Evolutionary conservation across 2,329 filamentous ascomycete species (phyloP), one percentile per base, ranked within the genome.

Genomic region (Colletotrichum sidae): DNA sequence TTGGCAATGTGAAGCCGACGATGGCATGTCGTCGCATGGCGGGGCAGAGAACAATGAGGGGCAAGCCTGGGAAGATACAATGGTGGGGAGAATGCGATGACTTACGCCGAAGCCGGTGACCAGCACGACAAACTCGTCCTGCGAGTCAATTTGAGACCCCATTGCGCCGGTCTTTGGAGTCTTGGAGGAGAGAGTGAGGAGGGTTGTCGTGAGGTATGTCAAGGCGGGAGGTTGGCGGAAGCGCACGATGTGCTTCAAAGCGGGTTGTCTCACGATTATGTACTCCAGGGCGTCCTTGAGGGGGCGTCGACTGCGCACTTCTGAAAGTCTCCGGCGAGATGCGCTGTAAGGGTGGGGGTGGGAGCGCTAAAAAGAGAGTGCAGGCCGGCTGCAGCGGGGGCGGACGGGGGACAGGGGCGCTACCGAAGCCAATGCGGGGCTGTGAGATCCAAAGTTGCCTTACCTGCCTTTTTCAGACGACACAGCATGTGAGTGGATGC

Each of bases 21-120:
- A 51, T 15, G 41, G 58, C 9, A 47, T 47, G 38, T n/a, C 35
- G 17, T n/a, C 45, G 60, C 42, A 58, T 46, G 61, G 57, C 61
- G 61, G 57, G 61, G 61, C 47, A 41, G 17, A 35, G 12, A 25
- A 39, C 15, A 15, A 59, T 55, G 41, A 49, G 45, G 39, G 55
- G 42, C 53, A 66, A 42, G 49, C 38, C 38, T 42, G 51, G 38
- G 50, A 45, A 12, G 41, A 17, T 10, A 17, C 35, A 41, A 50
- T 59, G 39, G 52, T 41, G 37, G 55, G 53, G 45, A 52, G 25
- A 55, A 37, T 34, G 38, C 17, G 4, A 37, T 13, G 42, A 82
- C 81, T 64, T 80, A 90, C 87, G 61, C 79, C 84, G 72, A 89
- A 90, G 62, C 88, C 88, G 12, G 87, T 89, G 69, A 90, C 84